These are phyloP conservation scores for Arthrinium puccinioides DNA, from an alignment of 2,329 filamentous ascomycete species.

Conservation along the genomic window DNA sequence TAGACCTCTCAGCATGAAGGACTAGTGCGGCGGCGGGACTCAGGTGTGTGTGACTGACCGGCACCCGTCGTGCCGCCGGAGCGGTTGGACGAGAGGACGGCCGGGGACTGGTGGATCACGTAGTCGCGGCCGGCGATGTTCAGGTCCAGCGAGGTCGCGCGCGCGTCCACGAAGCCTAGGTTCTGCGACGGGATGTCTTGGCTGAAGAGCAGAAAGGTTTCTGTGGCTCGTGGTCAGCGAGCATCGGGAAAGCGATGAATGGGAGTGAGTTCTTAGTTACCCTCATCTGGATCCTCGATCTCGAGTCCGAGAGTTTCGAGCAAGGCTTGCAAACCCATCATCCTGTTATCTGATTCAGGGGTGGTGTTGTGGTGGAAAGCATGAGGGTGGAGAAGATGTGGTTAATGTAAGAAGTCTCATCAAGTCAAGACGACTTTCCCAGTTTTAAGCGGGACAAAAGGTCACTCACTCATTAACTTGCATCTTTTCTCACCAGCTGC, in stretches of 20 bases:
- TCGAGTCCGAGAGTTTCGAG: constrained; percentile 31
- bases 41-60: too few relatives aligned
- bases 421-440: too few relatives aligned
- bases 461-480: too few relatives aligned
- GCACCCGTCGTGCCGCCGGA: constrained; percentile 68
- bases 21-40: neutral
- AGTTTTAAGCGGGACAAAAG: too few relatives aligned
- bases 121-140: constrained; percentile 63
- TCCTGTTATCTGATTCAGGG: too few relatives aligned
- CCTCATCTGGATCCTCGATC: constrained; percentile 42
- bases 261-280: constrained; percentile 18
- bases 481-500: too few relatives aligned
- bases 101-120: constrained; percentile 75
- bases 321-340: too few relatives aligned
- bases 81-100: constrained; percentile 69
- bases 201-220: constrained; percentile 83
- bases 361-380: too few relatives aligned
- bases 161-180: constrained; percentile 78
- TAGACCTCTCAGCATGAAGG: neutral
- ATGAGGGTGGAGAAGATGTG: too few relatives aligned
- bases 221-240: constrained; percentile 34
- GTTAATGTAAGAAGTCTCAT: too few relatives aligned
- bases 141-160: constrained; percentile 57
- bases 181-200: constrained; percentile 65
- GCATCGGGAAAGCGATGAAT: neutral